Evolutionary conservation across 495 filamentous ascomycete genomes (phyloP).

Genomic region (Penicillium dipodomyicola): DNA sequence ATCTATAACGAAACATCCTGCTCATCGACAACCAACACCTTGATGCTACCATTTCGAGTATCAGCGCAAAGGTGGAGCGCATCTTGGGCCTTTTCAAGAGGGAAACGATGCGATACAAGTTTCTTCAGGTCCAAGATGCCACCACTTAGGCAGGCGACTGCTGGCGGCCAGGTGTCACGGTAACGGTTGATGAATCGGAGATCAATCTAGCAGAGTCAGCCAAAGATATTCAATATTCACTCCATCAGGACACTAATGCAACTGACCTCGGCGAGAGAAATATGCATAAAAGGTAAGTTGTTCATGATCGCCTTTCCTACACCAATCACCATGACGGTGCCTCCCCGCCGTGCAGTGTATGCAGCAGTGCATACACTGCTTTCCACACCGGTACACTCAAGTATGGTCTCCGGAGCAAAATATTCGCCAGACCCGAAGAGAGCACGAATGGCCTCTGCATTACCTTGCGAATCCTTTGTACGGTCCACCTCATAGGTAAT

Average conservation of each 20-base stretch:
- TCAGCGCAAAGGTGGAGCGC: slow-evolving; percentile 54
- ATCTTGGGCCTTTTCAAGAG: slow-evolving; percentile 54
- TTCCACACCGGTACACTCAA: slow-evolving; percentile 65
- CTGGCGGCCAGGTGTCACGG: slow-evolving; percentile 59
- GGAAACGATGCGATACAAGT: slow-evolving; percentile 68
- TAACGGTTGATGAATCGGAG: slow-evolving; percentile 66
- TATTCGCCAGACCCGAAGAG: slow-evolving; percentile 51
- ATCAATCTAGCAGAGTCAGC: slow-evolving; percentile 47
- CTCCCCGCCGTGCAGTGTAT: slow-evolving; percentile 56
- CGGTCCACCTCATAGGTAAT: slow-evolving; percentile 53
- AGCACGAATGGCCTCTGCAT: slow-evolving; percentile 51
- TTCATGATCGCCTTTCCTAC: slow-evolving; percentile 60
- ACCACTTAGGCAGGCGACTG: slow-evolving; percentile 45
- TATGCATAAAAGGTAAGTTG: slow-evolving; percentile 65
- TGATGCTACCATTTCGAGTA: slow-evolving; percentile 51
- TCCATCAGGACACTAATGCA: neutral
- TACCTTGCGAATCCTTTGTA: slow-evolving; percentile 44
- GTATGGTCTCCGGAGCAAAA: slow-evolving; percentile 52
- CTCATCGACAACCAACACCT: slow-evolving; percentile 59
- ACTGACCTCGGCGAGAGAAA: slow-evolving; percentile 53
- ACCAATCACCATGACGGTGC: slow-evolving; percentile 61
- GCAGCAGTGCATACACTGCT: slow-evolving; percentile 56
- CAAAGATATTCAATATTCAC: neutral
- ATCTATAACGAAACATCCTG: slow-evolving; percentile 33
- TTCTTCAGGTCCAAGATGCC: slow-evolving; percentile 57